phyloP scores from a whole-genome alignment of 306 rosid genomes.

The Dalbergia cultrata region DNA sequence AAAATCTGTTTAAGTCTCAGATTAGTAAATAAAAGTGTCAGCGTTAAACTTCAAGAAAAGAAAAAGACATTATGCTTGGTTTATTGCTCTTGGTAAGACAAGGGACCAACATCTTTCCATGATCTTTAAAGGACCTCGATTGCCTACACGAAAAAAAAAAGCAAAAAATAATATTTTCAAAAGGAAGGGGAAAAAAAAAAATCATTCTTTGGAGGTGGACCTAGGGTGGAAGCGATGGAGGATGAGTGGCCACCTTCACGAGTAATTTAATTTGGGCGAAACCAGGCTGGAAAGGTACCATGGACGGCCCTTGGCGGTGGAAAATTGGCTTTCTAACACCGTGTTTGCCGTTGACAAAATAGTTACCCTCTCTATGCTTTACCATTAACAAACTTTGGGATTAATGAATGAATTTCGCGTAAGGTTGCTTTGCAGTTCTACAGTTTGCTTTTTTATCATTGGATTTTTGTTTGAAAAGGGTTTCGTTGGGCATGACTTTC shows the following conservation, averaged over 20 bases:
- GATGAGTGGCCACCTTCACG: conserved; percentile 34
- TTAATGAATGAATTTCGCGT: conserved; percentile 1
- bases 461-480: conserved; percentile 32
- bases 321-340: conserved; percentile 45
- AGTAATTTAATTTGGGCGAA: conserved; percentile 7
- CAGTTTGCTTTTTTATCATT: background rate
- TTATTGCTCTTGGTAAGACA: background rate
- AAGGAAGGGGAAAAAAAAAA: background rate
- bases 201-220: conserved; percentile 24
- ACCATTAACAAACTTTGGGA: conserved; percentile 30
- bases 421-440: background rate
- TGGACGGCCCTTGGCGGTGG: conserved; percentile 48
- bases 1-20: background rate
- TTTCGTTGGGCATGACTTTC: background rate
- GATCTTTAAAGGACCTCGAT: conserved; percentile 10
- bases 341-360: conserved; percentile 37
- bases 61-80: background rate
- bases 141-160: background rate
- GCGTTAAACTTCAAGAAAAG: background rate
- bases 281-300: conserved; percentile 51
- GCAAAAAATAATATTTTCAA: background rate
- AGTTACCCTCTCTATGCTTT: background rate
- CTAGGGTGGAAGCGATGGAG: conserved; percentile 6
- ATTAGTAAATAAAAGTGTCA: background rate
- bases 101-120: conserved; percentile 34